Conservation (phyloP, 78 protist species). For the Parvularia atlantis region DNA sequence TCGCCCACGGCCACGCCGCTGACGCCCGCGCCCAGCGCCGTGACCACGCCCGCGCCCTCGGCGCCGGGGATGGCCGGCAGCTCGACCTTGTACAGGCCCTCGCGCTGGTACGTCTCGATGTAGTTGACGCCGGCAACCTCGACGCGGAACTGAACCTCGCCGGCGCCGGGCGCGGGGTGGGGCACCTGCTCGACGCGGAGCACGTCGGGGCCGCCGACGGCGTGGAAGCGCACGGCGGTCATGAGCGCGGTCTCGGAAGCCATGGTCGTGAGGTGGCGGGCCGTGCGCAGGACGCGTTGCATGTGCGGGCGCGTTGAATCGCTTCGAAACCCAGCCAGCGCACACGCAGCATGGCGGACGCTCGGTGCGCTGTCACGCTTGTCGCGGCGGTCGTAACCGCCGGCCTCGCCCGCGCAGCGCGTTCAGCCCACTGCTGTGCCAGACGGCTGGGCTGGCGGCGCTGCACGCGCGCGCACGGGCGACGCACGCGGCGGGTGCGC, state of each 20-base stretch:
- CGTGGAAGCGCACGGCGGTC: background rate
- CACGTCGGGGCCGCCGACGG: constrained; percentile 30
- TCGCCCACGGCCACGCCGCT: background rate
- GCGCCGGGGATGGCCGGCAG: constrained; percentile 43
- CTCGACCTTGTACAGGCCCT: constrained; percentile 32
- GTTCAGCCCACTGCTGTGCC: no score
- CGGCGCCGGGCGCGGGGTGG: constrained; percentile 10
- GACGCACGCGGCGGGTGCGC: no score
- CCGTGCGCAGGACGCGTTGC: no score
- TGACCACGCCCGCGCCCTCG: constrained; percentile 58
- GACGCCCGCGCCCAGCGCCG: constrained; percentile 22
- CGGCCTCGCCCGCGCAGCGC: no score
- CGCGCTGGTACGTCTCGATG: constrained; percentile 62
- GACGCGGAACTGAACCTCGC: constrained; percentile 29
- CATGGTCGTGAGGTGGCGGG: background rate
- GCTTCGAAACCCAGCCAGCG: no score
- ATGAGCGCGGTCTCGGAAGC: background rate
- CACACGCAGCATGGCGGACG: no score
- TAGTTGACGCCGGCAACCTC: constrained; percentile 50
- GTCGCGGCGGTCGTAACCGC: no score
- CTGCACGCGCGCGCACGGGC: no score
- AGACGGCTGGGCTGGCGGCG: no score
- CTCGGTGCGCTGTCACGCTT: no score
- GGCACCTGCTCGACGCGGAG: constrained; percentile 11
- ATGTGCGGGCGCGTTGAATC: no score